These are phyloP conservation scores for Annulohypoxylon truncatum DNA, from an alignment of 2,329 filamentous ascomycete species.

Conservation along the genomic window DNA sequence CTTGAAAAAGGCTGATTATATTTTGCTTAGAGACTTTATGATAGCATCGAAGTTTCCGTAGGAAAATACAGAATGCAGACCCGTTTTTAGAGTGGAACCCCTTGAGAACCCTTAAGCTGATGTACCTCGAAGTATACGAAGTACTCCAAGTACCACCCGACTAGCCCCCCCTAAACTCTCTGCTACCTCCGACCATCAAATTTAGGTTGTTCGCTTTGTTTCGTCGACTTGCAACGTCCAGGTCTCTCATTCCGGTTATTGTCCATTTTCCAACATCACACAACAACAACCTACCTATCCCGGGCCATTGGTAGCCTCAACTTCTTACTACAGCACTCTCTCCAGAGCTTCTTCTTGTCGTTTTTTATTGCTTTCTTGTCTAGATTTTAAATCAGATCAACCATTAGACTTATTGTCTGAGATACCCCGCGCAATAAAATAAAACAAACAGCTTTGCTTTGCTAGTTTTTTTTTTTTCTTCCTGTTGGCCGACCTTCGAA, in stretches of 20 bases:
- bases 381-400: conserved; percentile 43
- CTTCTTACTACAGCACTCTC: conserved; percentile 11
- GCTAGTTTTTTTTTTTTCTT: conserved; percentile 13
- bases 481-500: conserved; percentile 24
- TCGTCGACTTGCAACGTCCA: conserved; percentile 34
- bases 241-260: conserved; percentile 28
- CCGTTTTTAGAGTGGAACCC: conserved; percentile 24
- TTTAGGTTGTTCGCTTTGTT: conserved; percentile 40
- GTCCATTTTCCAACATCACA: conserved; percentile 26
- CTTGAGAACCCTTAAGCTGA: neutral
- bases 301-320: conserved; percentile 31
- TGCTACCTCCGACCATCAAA: conserved; percentile 34
- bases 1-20: neutral
- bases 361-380: conserved; percentile 39
- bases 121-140: conserved; percentile 20
- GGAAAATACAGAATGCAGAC: conserved; percentile 8
- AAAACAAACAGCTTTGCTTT: conserved; percentile 26
- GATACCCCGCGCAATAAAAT: conserved; percentile 38
- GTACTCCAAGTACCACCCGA: conserved; percentile 19
- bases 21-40: neutral
- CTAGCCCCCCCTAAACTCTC: conserved; percentile 33
- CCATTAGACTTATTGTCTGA: conserved; percentile 43
- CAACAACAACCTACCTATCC: conserved; percentile 18
- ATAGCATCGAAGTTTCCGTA: neutral
- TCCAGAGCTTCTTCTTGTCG: conserved; percentile 16